Base-by-base conservation (phyloP, 2,329 filamentous ascomycete genomes). In the Conoideocrella luteorostrata region DNA sequence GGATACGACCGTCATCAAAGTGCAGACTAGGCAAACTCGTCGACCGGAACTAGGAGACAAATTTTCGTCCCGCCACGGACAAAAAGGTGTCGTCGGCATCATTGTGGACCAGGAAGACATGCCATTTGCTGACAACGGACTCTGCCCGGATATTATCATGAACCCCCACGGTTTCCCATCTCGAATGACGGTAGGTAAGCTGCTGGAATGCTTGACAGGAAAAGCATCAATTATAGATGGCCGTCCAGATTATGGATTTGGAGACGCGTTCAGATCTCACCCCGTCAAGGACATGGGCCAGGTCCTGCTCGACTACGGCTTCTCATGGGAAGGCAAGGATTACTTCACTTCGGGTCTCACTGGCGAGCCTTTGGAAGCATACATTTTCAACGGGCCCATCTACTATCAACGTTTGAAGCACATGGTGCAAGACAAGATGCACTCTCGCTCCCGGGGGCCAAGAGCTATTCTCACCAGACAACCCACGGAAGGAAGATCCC, bases 371-470 rank as follows among this genome's bases (percentile, higher is more conserved):
- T 75, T 97, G 5, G 89, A 95, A 51, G 90, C 90, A 11, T 97
- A 97, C 67, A 89, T 98, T 60, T 98, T 97, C 75, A 95, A 95
- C 62, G 93, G 93, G 0, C 93, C 93, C 10, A 98, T 98, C 66
- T 98, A 95, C 72, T 98, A 98, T 72, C 93, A 98, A 72, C 95
- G 95, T 53, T 80, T 98, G 52, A 98, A 98, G 77, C 93, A 98
- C 75, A 98, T 98, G 93, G 93, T 98, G 4, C 90, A 97, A 65
- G 93, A 98, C 64, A 98, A 98, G 71, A 97, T 98, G 93, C 93
- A 98, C 68, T 91, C 88, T 24, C 88, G 93, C 49, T 83, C 91
- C 2, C 84, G 88, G 12, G 94, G 94, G 0, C 94, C 93, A 0
- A 78, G 87, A 11, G 91, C 91, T 21, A 93, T 95, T 51, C 75